A percentile compares a stretch with the other conserved stretches of the same genome.
These are phyloP conservation scores for Metschnikowia henanensis DNA, from an alignment of 805 yeast species.

Conservation along the genomic window DNA sequence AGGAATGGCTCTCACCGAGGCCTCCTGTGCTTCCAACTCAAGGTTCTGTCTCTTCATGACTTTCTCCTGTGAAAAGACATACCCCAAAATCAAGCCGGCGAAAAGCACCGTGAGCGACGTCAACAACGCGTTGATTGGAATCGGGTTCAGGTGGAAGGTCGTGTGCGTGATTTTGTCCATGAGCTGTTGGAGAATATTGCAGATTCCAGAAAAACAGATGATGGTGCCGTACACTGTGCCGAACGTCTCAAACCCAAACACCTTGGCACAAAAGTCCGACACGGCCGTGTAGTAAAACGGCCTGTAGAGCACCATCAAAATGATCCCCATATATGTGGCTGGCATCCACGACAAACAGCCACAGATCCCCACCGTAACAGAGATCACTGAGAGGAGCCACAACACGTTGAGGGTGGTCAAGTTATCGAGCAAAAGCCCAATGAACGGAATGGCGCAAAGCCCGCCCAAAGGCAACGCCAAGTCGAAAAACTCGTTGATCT, in stretches of 20 bases:
- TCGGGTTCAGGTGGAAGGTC: constrained; percentile 70
- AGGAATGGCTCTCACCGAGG: constrained; percentile 49
- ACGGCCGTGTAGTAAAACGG: constrained; percentile 94
- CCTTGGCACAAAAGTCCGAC: constrained; percentile 88
- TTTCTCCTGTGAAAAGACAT: constrained; percentile 42
- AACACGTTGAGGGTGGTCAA: constrained; percentile 61
- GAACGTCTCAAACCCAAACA: constrained; percentile 89
- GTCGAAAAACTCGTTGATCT: constrained; percentile 72
- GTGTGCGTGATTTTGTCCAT: constrained; percentile 73
- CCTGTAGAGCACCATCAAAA: constrained; percentile 74
- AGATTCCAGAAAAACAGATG: constrained; percentile 79
- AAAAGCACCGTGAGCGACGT: constrained; percentile 53
- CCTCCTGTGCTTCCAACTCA: constrained; percentile 64
- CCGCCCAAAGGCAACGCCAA: constrained; percentile 90
- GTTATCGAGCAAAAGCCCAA: constrained; percentile 78
- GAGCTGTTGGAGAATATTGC: constrained; percentile 68
- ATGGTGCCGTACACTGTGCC: constrained; percentile 90
- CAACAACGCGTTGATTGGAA: constrained; percentile 66
- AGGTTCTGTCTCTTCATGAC: constrained; percentile 49
- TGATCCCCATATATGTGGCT: constrained; percentile 67
- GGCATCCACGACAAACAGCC: constrained; percentile 61
- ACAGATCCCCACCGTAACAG: constrained; percentile 65
- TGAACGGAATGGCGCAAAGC: constrained; percentile 79
- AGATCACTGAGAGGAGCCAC: constrained; percentile 49
- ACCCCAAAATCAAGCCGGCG: constrained; percentile 46